A percentile compares a stretch with the other conserved stretches of the same genome.
Evolutionary conservation across 192 early-diverging fungal genomes (phyloP).

Genomic region (Neocallimastix lanati): DNA sequence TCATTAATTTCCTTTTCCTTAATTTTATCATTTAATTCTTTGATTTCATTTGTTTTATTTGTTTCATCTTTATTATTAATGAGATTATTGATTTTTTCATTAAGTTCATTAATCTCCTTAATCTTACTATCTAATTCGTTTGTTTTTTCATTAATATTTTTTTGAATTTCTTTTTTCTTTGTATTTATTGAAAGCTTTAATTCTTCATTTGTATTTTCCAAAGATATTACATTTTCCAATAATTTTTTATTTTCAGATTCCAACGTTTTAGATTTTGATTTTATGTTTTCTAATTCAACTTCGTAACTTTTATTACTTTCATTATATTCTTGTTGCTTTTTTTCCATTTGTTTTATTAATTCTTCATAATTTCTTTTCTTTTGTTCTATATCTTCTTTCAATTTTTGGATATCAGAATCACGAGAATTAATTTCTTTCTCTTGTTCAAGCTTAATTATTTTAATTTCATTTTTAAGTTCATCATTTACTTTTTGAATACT

Average conservation of each 20-base stretch:
- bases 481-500: background rate
- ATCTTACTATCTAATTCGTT: background rate
- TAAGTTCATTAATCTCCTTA: background rate
- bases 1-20: background rate
- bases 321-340: background rate
- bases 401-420: background rate
- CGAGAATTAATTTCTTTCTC: background rate
- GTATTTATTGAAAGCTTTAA: background rate
- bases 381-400: background rate
- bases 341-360: background rate
- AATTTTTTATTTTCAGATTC: background rate
- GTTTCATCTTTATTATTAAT: background rate
- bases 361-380: background rate
- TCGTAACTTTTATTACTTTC: background rate
- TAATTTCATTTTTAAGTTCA: background rate
- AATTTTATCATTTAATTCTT: background rate
- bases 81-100: background rate
- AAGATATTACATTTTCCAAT: background rate
- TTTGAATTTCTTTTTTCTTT: background rate
- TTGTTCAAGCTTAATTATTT: background rate
- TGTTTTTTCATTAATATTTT: background rate
- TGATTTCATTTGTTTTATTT: background rate
- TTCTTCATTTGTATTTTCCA: background rate
- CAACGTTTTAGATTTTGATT: background rate
- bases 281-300: background rate